A percentile compares a stretch with the other conserved stretches of the same genome.
Evolutionary conservation across 768 basidiomycete species (phyloP).

Genomic region (Suillus plorans): DNA sequence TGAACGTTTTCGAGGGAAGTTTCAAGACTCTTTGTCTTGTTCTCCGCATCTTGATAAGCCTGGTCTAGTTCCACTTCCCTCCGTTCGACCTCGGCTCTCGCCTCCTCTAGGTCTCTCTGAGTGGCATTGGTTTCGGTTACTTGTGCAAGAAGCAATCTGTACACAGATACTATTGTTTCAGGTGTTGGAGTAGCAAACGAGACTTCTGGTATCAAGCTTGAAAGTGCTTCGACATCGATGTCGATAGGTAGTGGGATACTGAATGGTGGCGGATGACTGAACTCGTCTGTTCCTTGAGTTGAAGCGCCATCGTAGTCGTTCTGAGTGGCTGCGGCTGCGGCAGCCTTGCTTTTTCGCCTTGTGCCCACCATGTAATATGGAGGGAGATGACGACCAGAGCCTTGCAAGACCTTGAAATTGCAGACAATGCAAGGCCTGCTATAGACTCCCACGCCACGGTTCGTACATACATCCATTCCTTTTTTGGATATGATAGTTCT

Average conservation of each 20-base stretch:
- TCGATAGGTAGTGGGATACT: conserved; percentile 60
- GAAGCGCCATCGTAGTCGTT: conserved; percentile 34
- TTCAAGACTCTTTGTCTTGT: conserved; percentile 56
- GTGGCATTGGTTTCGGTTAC: conserved; percentile 52
- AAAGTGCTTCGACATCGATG: conserved; percentile 60
- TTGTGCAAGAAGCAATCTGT: conserved; percentile 60
- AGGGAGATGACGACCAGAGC: conserved; percentile 26
- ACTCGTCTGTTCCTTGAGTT: conserved; percentile 36
- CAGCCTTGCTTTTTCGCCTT: conserved; percentile 61
- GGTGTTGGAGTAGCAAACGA: conserved; percentile 55
- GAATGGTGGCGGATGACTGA: conserved; percentile 25
- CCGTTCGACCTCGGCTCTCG: conserved; percentile 62
- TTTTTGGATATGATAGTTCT: background rate
- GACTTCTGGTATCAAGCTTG: conserved; percentile 59
- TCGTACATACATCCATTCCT: background rate
- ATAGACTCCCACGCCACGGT: conserved; percentile 21
- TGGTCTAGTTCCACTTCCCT: conserved; percentile 86
- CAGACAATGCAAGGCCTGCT: conserved; percentile 7
- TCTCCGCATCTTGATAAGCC: conserved; percentile 76
- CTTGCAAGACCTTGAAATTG: conserved; percentile 3
- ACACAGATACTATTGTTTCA: conserved; percentile 61
- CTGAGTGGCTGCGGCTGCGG: conserved; percentile 38
- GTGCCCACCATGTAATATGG: conserved; percentile 44
- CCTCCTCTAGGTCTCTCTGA: conserved; percentile 67
- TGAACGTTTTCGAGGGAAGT: conserved; percentile 48